These are phyloP conservation scores for Mortierella antarctica DNA, from an alignment of 192 early-diverging fungal species.

Conservation along the genomic window DNA sequence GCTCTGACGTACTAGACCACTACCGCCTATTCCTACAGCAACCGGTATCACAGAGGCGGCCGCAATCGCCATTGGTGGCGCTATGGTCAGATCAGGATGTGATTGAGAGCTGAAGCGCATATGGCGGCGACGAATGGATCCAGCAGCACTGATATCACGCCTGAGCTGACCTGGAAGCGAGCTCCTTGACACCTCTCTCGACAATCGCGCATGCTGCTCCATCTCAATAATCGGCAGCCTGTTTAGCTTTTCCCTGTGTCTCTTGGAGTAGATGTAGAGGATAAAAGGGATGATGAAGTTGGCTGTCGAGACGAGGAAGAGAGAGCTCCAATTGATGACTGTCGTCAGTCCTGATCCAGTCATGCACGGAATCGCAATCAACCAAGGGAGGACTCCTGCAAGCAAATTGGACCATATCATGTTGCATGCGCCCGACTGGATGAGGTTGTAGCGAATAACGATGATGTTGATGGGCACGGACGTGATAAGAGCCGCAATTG, in stretches of 20 bases:
- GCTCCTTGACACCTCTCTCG: slow-evolving; percentile 27
- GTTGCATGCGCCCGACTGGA: slow-evolving; percentile 65
- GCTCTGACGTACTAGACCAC: slow-evolving; percentile 8
- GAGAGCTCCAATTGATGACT: slow-evolving; percentile 69
- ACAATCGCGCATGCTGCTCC: slow-evolving; percentile 1
- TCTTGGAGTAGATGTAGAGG: slow-evolving; percentile 69
- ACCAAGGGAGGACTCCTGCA: slow-evolving; percentile 24
- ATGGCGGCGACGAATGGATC: slow-evolving; percentile 27
- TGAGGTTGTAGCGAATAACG: slow-evolving; percentile 64
- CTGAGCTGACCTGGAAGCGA: slow-evolving; percentile 21
- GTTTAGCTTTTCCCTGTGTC: slow-evolving; percentile 32
- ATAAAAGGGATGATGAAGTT: slow-evolving; percentile 77
- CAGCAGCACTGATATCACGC: slow-evolving; percentile 7
- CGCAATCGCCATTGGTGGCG: slow-evolving; percentile 13
- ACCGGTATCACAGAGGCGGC: slow-evolving; percentile 25
- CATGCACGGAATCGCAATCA: slow-evolving; percentile 33
- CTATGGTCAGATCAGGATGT: slow-evolving; percentile 16
- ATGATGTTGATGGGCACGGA: slow-evolving; percentile 80
- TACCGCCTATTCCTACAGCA: slow-evolving; percentile 19
- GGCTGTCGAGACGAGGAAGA: slow-evolving; percentile 72
- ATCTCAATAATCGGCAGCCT: slow-evolving; percentile 10
- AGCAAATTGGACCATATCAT: slow-evolving; percentile 58
- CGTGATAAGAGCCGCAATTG: slow-evolving; percentile 67
- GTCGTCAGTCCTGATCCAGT: slow-evolving; percentile 57
- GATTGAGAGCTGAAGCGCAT: slow-evolving; percentile 14